Base-by-base conservation (phyloP, 495 filamentous ascomycete species). In the Penicillium tannophilum region DNA sequence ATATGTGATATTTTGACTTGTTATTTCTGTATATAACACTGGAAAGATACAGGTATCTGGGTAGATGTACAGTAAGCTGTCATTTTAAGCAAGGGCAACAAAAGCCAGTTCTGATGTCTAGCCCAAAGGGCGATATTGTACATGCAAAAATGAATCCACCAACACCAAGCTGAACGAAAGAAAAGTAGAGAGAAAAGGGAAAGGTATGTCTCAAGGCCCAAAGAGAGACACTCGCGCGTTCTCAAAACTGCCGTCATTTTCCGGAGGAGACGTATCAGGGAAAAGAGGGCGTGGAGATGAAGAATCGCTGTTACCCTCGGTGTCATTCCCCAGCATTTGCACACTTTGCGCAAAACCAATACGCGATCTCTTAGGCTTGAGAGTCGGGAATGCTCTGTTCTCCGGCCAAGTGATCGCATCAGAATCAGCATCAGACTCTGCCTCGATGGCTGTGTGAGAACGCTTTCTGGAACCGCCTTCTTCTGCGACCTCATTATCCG, bases 401-500 rank as follows among this genome's bases (percentile, higher is more conserved):
- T 17, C 39, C 39, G 39, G 16, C 39, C 14, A 41, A 17, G 14
- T n/a, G 4, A 17, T 6, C 14, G 39, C 39, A 41, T 41, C 39
- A 4, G 39, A 41, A 20, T 61, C 60, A 10, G 58, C 58, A 56
- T 68, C 58, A 2, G 66, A 61, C 19, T 50, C 57, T 4, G 10
- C 10, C 24, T 16, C 3, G 16, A 19, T 10, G 7, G 20, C 16
- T 44, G 31, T 17, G 8, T 10, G 53, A 33, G 26, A 17, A 12
- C 51, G 58, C 30, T 60, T 58, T 10, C 24, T 8, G 9, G 20
- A 31, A 20, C 28, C 41, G 9, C 9, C 28, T 20, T 24, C 14
- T 2, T 11, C 28, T 20, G 16, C 54, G 6, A 35, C 43, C 39
- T 66, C 65, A 24, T 68, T 60, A 59, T 79, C 75, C 0, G 75